Base-by-base conservation (phyloP, 177 flowering plant species). In the Vitis hybrid region DNA sequence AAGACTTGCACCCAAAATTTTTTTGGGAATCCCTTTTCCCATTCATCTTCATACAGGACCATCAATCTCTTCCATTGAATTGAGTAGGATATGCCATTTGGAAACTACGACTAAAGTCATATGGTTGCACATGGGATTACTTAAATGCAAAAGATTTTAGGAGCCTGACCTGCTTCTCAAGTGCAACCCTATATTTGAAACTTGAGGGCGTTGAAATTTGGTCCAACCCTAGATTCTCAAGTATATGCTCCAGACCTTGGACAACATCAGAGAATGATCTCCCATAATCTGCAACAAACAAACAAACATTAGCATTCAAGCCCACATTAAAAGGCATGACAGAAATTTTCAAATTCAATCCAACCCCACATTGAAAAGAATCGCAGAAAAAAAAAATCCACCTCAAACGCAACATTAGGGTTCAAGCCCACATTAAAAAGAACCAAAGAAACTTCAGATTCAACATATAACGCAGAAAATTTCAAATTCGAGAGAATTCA, bases 261-360 rank as follows among this genome's bases (percentile, higher is more conserved):
- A 94, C 74, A 56, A 92, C 89, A 83, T 92, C 95, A n/a, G 89
- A 68, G 78, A 86, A 92, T n/a, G 94, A 92, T 51, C 76, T 79
- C n/a, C 98, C 97, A 82, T 90, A 94, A 78, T 84, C 98, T 94
- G 88, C 82, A 82, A 49, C n/a, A 75, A 60, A 57, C 1, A 64
- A 65, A 21, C 30, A 60, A 74, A 18, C 16, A 57, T 48, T 52
- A 24, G 0, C 1, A 32, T 59, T 50, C 19, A 55, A 11, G 16
- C 21, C 24, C 3, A 24, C 15, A 49, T 59, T 2, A 48, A 57
- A 19, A 16, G 54, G 16, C 19, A 48, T 63, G 15, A 16, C 16
- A 3, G 16, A 65, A 64, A 51, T 4, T 4, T 7, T 6, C 49
- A 62, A 13, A n/a, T 56, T n/a, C 30, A 27, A 14, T 30, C 24